A percentile compares a stretch with the other conserved stretches of the same genome.
Evolutionary conservation across 257 asterid species (phyloP).

Genomic region (Nicotiana tomentosiformis): DNA sequence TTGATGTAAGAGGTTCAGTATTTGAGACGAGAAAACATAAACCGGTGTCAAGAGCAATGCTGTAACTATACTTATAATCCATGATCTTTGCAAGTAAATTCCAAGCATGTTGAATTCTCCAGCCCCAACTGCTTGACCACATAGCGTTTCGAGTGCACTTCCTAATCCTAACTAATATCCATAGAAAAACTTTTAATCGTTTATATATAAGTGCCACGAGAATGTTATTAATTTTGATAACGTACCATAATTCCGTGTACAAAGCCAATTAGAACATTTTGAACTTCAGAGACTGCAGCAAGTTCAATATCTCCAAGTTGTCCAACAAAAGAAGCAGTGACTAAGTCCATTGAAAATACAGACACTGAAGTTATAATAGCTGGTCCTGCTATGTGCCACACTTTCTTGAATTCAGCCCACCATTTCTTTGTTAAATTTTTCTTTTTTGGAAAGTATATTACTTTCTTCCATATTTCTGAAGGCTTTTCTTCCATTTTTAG

Average conservation of each 20-base stretch:
- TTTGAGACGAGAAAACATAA: conserved; percentile 11
- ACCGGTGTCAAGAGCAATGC: conserved; percentile 18
- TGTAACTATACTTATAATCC: conserved; percentile 14
- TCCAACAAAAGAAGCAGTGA: conserved; percentile 27
- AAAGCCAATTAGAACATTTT: conserved; percentile 24
- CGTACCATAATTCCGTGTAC: conserved; percentile 27
- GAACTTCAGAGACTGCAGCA: conserved; percentile 31
- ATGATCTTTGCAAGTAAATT: conserved; percentile 31
- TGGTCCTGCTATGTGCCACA: conserved; percentile 31
- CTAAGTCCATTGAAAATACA: conserved; percentile 20
- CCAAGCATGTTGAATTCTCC: conserved; percentile 27
- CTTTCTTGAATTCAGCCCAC: conserved; percentile 23
- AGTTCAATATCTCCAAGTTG: conserved; percentile 28
- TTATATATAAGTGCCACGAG: background rate
- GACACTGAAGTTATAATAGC: conserved; percentile 27
- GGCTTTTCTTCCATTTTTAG: conserved; percentile 1
- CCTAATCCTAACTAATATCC: conserved; percentile 30
- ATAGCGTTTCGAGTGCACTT: conserved; percentile 33
- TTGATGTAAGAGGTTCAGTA: conserved; percentile 16
- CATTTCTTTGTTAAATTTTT: background rate
- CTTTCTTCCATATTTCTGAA: conserved; percentile 7
- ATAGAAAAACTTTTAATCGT: background rate
- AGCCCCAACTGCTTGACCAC: conserved; percentile 40
- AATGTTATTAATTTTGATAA: background rate
- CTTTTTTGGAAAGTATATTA: background rate